phyloP scores from a whole-genome alignment of 306 rosid genomes.

The Chamaecrista fasciculata region DNA sequence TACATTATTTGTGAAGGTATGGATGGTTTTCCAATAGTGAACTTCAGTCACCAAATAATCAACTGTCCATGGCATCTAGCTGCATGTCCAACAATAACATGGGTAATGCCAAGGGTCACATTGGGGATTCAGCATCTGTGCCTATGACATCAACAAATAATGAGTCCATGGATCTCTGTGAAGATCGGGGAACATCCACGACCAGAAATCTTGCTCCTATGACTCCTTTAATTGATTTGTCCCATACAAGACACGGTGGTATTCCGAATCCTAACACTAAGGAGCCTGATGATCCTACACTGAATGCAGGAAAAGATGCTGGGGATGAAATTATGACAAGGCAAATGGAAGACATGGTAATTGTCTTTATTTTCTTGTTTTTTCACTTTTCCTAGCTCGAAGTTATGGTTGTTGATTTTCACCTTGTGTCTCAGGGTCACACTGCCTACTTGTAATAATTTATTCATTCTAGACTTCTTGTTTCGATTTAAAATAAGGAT shows the following conservation, averaged over 20 bases:
- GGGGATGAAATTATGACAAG: slow-evolving; percentile 46
- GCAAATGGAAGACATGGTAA: slow-evolving; percentile 62
- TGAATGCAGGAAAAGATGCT: slow-evolving; percentile 39
- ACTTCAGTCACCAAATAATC: slow-evolving; percentile 41
- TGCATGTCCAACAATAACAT: slow-evolving; percentile 37
- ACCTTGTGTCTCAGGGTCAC: background rate
- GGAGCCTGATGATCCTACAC: slow-evolving; percentile 45
- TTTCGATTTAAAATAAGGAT: background rate
- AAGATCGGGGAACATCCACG: slow-evolving; percentile 41
- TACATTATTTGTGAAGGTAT: slow-evolving; percentile 62
- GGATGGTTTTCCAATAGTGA: slow-evolving; percentile 77
- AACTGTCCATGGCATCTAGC: slow-evolving; percentile 44
- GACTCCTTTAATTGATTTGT: slow-evolving; percentile 34
- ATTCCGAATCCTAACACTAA: slow-evolving; percentile 30
- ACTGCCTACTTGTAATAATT: slow-evolving; percentile 14
- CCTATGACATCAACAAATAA: slow-evolving; percentile 36
- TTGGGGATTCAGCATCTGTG: slow-evolving; percentile 34
- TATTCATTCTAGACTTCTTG: background rate
- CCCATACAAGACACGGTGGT: slow-evolving; percentile 35
- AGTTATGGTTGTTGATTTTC: slow-evolving; percentile 20
- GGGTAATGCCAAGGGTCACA: slow-evolving; percentile 40
- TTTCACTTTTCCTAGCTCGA: slow-evolving; percentile 6
- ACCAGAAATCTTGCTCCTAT: slow-evolving; percentile 33
- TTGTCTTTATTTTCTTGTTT: slow-evolving; percentile 22
- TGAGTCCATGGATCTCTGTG: slow-evolving; percentile 43